Evolutionary conservation across 1,284 basidiomycete species (phyloP), one percentile per base, ranked within the genome.

Genomic region (Farysia itapuensis): DNA sequence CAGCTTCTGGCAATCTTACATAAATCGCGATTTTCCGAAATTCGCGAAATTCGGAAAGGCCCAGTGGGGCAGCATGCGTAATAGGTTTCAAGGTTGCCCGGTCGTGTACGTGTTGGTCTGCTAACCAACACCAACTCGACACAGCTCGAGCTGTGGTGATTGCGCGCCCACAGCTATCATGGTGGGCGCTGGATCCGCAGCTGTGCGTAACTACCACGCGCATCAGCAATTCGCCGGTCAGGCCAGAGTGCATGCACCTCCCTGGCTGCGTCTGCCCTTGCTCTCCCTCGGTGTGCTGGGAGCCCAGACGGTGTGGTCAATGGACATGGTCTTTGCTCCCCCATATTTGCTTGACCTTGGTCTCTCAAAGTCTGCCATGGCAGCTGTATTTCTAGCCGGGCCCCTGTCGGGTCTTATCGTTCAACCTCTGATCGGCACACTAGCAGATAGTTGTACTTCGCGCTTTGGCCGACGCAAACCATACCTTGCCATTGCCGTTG

Each of bases 401-500:
- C 73, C 73, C 0, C 40, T 73, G 2, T 69, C 64, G 14, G 73
- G 73, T 11, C 59, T 75, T 5, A 50, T 75, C 12, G 77, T 79
- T 2, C 78, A 79, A 47, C 78, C 78, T 3, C 35, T 72, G 16
- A 71, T 78, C 31, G 76, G 77, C 35, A 64, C 63, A 15, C 39
- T 74, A 5, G 70, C 74, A 4, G 78, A 79, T 49, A 56, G 60
- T 8, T 77, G 77, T 54, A 72, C 70, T 21, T 71, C 66, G 5
- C 34, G 46, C 1, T 72, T 74, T 44, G 78, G 78, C 7, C 50
- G 78, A 1, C 61, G 78, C 1, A 49, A 78, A 23, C 78, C 78
- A 2, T 77, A 72, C 49, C 70, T 79, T 21, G 58, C 74, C 4
- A 60, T 34, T 4, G 70, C 74, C 1, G 61, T 65, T n/a, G 12